Base-by-base conservation (phyloP, 2,329 filamentous ascomycete genomes). In the Colletotrichum graminicola region DNA sequence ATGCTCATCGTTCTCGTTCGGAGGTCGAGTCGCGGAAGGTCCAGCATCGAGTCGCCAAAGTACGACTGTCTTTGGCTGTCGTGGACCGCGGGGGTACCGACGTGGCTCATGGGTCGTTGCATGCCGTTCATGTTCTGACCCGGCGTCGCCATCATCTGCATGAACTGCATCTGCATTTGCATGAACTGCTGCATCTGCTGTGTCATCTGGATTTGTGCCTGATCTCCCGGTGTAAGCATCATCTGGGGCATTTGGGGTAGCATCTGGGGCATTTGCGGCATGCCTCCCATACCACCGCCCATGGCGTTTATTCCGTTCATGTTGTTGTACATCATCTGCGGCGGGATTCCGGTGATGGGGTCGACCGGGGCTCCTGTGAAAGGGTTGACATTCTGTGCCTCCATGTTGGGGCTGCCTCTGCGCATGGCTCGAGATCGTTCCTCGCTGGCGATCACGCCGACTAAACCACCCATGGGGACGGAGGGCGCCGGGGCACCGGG, bases 111-210 rank as follows among this genome's bases (percentile, higher is more conserved):
- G 45, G 78, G 75, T 10, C 78, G 76, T 73, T 75, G 78, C 67
- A 74, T 73, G 75, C 66, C 75, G 66, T 73, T 77, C 63, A 75
- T 76, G 47, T 73, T 69, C 51, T 79, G 79, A 72, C 83, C 83
- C 61, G 81, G 82, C 16, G 78, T 75, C 0, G 86, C 85, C 87
- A 94, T 93, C 89, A 94, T 92, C 77, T 95, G 92, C 92, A 97
- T 95, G 82, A 94, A 94, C 79, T 97, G 93, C 92, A 97, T 95
- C 79, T 97, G 94, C 91, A 96, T 94, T 78, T 94, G 92, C 92
- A 95, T 94, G 82, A 95, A 94, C 76, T 94, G 91, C 67, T 89
- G 88, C 93, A 95, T 95, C 78, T 95, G 92, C 77, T 94, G 92
- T 8, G 89, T 92, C 87, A 96, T 92, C 75, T 95, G 91, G 52